phyloP scores from a whole-genome alignment of 305 asterid genomes.

The Solanum hybrid region DNA sequence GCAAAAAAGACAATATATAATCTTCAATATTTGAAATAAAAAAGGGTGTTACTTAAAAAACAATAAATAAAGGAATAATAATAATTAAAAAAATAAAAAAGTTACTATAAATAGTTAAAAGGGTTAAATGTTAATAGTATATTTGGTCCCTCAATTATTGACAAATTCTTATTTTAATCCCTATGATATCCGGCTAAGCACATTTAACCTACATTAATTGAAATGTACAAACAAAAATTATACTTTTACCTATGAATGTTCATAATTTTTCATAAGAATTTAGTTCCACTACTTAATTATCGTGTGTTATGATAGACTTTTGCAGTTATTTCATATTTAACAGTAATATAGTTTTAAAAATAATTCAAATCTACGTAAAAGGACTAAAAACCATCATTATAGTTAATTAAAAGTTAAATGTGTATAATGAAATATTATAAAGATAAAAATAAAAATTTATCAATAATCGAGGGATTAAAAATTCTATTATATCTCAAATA shows the following conservation, averaged over 20 bases:
- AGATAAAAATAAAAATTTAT: background rate
- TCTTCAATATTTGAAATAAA: background rate
- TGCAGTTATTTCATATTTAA: background rate
- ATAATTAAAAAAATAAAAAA: background rate
- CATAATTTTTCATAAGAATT: too few relatives aligned
- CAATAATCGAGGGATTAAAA: background rate
- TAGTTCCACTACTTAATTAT: background rate
- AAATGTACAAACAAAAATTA: background rate
- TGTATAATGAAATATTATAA: background rate
- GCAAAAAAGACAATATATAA: constrained; percentile 13
- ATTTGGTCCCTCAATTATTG: background rate
- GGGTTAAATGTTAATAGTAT: background rate
- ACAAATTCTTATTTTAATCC: background rate
- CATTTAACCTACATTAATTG: background rate
- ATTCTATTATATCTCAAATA: background rate
- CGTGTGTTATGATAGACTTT: background rate
- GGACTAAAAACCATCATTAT: background rate
- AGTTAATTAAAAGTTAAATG: background rate
- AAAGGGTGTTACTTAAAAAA: background rate
- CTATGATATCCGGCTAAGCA: background rate
- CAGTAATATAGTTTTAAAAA: background rate
- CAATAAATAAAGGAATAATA: background rate
- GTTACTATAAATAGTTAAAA: background rate
- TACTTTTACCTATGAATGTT: background rate
- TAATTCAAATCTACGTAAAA: background rate